Base-by-base conservation (phyloP, 805 yeast genomes). In the Sugiyamaella mastotermitis region DNA sequence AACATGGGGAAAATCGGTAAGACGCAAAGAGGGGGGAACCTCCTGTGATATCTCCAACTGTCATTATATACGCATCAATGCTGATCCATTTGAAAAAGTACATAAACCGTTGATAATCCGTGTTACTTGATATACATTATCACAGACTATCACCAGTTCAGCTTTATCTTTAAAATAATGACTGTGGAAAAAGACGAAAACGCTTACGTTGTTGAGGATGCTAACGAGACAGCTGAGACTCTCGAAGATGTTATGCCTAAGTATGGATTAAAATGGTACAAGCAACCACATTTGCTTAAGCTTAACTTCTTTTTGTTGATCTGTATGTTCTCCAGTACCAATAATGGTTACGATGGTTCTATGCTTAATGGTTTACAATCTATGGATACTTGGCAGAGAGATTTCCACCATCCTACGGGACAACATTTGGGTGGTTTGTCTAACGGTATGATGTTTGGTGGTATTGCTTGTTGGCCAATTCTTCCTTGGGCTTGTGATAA, bases 401-500 rank as follows among this genome's bases (percentile, higher is more conserved):
- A 33, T 19, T 45, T 47, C 28, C 31, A 32, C 26, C 21, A 29
- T 26, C 48, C 49, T 10, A 19, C 35, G 24, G 48, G 43, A 4
- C 40, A 31, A 10, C 37, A 26, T 15, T 37, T 40, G 18, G 50
- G 50, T 14, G 38, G 45, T 10, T 21, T 48, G 30, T 22, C 37
- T 20, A 42, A 44, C 31, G 50, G 48, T n/a, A 40, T 39, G 39
- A 33, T 53, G 78, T 19, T 48, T 32, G 92, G 88, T 32, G 79
- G 85, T 60, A 74, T 80, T 66, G 65, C 72, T 46, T 85, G 87
- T 46, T 81, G 86, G 8, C 53, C 80, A 20, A 64, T 74, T 33
- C 78, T 76, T n/a, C 66, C 78, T 58, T 64, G 65, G 41, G 57
- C 66, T 42, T 86, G 84, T 58, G 83, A 78, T 47, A 57, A 40